Conservation (phyloP, 2,329 filamentous ascomycete species). For the Penicillium brasilianum region DNA sequence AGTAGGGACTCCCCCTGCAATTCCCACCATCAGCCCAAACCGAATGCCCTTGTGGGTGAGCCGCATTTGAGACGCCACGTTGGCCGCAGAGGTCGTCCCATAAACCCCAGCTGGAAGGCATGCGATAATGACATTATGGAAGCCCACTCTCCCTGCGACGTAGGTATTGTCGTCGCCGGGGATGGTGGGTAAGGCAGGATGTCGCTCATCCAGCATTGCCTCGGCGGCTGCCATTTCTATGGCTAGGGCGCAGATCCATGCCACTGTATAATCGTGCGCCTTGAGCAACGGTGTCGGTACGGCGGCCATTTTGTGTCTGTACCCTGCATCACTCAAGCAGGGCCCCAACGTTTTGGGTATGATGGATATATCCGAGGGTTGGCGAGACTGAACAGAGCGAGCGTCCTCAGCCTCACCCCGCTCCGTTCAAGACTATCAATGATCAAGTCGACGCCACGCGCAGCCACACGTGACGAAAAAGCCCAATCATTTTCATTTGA, state of each 20-base stretch:
- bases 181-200: neutral
- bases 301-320: neutral
- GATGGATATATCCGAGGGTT: neutral
- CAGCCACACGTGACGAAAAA: neutral
- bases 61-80: slow-evolving; percentile 40
- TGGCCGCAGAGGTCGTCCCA: slow-evolving; percentile 40
- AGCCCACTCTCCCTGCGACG: neutral
- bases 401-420: neutral
- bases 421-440: neutral
- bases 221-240: neutral
- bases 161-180: neutral
- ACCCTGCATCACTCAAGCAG: neutral
- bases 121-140: slow-evolving; percentile 38
- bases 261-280: neutral
- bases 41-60: slow-evolving; percentile 36
- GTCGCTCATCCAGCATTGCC: slow-evolving; percentile 5
- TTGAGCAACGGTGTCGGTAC: neutral
- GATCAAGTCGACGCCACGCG: neutral
- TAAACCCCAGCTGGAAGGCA: slow-evolving; percentile 38
- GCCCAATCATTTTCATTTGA: neutral
- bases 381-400: neutral
- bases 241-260: slow-evolving; percentile 3
- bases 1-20: slow-evolving; percentile 42
- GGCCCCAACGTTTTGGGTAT: neutral
- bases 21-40: slow-evolving; percentile 53